Evolutionary conservation across 352 stramenopile genomes (phyloP).

Genomic region (Phytophthora lateralis): DNA sequence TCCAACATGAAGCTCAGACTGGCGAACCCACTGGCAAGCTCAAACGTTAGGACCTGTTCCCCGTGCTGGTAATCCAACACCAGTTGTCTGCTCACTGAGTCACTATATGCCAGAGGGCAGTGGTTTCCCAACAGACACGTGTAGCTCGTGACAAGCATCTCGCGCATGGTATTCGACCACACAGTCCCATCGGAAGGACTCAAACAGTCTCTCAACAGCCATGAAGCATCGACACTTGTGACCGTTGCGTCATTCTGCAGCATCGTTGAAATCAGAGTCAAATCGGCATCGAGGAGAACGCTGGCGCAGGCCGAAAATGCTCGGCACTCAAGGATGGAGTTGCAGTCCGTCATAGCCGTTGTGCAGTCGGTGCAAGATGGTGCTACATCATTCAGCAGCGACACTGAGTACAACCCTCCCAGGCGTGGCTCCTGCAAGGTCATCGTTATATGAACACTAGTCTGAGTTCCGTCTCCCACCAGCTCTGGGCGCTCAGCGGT

Average conservation of each 20-base stretch:
- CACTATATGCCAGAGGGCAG: constrained; percentile 17
- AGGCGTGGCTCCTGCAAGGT: constrained; percentile 17
- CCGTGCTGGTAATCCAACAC: constrained; percentile 14
- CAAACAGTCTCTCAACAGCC: constrained; percentile 23
- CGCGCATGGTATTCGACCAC: constrained; percentile 15
- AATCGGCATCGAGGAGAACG: constrained; percentile 12
- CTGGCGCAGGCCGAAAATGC: constrained; percentile 17
- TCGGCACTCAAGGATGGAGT: constrained; percentile 14
- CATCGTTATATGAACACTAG: constrained; percentile 5
- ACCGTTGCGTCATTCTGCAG: neutral
- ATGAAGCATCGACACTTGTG: constrained; percentile 14
- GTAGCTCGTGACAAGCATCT: constrained; percentile 17
- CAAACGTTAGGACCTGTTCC: constrained; percentile 17
- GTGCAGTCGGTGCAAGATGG: constrained; percentile 9
- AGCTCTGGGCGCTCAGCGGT: constrained; percentile 10
- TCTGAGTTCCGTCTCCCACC: neutral
- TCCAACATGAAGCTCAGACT: constrained; percentile 23
- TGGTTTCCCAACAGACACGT: constrained; percentile 18
- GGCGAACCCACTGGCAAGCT: constrained; percentile 6
- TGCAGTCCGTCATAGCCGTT: constrained; percentile 6
- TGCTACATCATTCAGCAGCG: constrained; percentile 3
- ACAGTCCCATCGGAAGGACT: constrained; percentile 23
- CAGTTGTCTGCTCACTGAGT: neutral
- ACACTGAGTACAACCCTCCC: constrained; percentile 15
- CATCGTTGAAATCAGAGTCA: constrained; percentile 14